A percentile compares a stretch with the other conserved stretches of the same genome.
phyloP scores from a whole-genome alignment of 768 basidiomycete genomes.

The Leucocoprinus birnbaumii region DNA sequence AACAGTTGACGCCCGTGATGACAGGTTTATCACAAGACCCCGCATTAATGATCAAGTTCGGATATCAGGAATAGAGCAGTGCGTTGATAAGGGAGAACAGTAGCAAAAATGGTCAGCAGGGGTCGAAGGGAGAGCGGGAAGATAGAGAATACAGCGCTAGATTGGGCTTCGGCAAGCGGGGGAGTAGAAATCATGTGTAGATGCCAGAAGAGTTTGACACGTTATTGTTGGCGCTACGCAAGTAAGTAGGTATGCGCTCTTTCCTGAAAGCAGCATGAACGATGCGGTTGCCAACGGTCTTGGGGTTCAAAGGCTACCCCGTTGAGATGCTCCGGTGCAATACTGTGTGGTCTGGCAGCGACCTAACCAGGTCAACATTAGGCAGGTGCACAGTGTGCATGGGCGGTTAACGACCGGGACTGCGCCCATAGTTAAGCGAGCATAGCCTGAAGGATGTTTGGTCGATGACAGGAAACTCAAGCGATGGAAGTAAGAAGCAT shows the following conservation, averaged over 20 bases:
- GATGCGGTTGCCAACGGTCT: neutral
- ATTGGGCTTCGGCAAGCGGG: constrained; percentile 66
- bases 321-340: constrained; percentile 74
- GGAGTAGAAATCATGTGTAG: constrained; percentile 73
- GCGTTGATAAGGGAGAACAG: too few species aligned
- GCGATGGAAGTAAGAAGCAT: neutral
- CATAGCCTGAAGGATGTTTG: constrained; percentile 16
- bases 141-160: constrained; percentile 73
- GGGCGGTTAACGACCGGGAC: constrained; percentile 65
- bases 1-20: too few species aligned
- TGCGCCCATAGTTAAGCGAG: constrained; percentile 41
- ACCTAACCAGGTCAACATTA: constrained; percentile 86
- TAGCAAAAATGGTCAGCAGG: too few species aligned
- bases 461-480: constrained; percentile 6
- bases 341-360: constrained; percentile 84
- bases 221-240: neutral
- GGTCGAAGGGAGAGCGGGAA: too few species aligned
- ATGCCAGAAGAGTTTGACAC: constrained; percentile 20
- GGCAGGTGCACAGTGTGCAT: constrained; percentile 67
- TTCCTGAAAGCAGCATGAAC: constrained; percentile 32
- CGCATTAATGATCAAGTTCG: too few species aligned
- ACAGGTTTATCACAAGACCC: too few species aligned
- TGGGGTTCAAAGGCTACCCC: constrained; percentile 43
- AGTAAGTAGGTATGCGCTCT: constrained; percentile 55
- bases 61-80: too few species aligned